Conservation (phyloP, 2,329 filamentous ascomycete genomes). For the Alternaria alternata region DNA sequence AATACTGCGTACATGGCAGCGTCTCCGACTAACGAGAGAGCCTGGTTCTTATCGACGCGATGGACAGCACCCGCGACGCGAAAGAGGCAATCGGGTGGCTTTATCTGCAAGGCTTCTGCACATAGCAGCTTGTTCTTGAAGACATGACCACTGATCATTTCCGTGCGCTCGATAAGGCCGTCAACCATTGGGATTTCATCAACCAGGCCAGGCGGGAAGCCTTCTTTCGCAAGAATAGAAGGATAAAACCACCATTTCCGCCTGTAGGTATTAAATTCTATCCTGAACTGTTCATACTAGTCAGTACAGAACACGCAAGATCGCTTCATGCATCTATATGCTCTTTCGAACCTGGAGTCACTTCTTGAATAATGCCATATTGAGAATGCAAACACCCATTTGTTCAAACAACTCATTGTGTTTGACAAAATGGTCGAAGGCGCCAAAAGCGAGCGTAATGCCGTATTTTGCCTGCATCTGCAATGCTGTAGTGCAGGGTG, state of each 20-base stretch:
- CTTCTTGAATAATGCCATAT: not conserved
- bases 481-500: not conserved
- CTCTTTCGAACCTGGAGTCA: not conserved
- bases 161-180: not conserved
- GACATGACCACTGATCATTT: not conserved
- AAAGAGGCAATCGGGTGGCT: not conserved
- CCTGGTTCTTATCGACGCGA: not conserved
- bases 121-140: not conserved
- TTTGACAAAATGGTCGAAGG: not conserved
- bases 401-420: not conserved
- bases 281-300: not conserved
- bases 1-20: not conserved
- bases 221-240: not conserved
- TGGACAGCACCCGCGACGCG: not conserved
- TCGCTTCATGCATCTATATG: not conserved
- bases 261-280: not conserved
- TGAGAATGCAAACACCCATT: not conserved
- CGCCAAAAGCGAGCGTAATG: not conserved
- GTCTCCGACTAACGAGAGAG: not conserved
- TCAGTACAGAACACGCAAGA: not conserved
- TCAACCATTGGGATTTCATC: not conserved
- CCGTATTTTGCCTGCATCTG: not conserved
- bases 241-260: not conserved
- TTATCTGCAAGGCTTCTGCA: constrained; percentile 6
- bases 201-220: not conserved